A percentile compares a stretch with the other conserved stretches of the same genome.
phyloP scores from a whole-genome alignment of 768 basidiomycete species.

The Podaxis rugospora region DNA sequence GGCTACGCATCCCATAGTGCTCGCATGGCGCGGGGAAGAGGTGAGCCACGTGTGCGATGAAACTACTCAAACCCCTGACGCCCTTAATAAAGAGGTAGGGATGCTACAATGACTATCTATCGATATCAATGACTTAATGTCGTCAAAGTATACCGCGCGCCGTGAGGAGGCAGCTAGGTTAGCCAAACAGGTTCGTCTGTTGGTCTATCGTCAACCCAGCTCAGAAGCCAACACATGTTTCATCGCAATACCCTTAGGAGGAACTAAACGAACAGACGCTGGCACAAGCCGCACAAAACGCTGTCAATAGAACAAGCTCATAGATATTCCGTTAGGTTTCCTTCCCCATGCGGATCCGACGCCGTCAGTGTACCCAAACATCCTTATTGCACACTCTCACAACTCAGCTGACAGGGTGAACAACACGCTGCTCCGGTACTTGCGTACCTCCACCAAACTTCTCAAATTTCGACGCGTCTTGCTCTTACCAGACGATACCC shows the following conservation, averaged over 20 bases:
- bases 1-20: constrained; percentile 50
- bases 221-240: neutral
- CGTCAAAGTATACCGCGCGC: neutral
- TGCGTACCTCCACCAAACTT: too few species aligned
- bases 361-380: neutral
- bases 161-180: neutral
- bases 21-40: constrained; percentile 50
- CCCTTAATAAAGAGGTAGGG: constrained; percentile 27
- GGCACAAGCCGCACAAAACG: constrained; percentile 2
- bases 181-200: neutral
- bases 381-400: neutral
- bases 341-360: neutral
- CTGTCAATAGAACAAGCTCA: constrained; percentile 1
- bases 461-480: too few species aligned
- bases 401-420: neutral
- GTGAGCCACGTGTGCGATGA: constrained; percentile 28
- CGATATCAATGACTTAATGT: neutral
- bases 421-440: too few species aligned
- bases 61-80: neutral
- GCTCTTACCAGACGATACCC: too few species aligned
- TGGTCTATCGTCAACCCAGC: neutral
- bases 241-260: neutral
- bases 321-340: neutral
- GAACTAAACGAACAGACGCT: constrained; percentile 1
- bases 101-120: neutral